Evolutionary conservation across 768 basidiomycete species (phyloP).

Genomic region (Trametes villosa): DNA sequence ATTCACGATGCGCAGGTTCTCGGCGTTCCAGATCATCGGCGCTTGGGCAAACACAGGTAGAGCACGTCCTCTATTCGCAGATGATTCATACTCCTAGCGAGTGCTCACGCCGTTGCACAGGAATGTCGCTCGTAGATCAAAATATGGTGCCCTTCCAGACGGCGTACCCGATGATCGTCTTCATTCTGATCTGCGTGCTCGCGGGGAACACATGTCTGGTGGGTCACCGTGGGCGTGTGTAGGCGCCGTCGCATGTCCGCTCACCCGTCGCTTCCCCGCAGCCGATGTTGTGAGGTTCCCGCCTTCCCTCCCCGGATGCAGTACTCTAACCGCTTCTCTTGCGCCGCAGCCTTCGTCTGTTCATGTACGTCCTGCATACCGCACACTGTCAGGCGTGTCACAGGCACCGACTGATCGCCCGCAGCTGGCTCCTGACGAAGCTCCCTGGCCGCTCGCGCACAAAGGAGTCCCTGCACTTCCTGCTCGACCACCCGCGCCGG

Average conservation of each 20-base stretch:
- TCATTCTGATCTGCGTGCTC: constrained; percentile 49
- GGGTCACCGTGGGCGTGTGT: constrained; percentile 28
- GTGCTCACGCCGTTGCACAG: neutral
- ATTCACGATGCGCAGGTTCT: constrained; percentile 38
- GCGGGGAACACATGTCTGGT: constrained; percentile 62
- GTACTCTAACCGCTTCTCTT: neutral
- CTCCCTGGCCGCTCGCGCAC: constrained; percentile 57
- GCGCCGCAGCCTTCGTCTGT: constrained; percentile 66
- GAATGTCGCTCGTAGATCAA: constrained; percentile 50
- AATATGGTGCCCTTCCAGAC: constrained; percentile 57
- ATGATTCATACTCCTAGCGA: neutral
- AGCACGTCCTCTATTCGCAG: neutral
- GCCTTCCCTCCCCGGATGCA: constrained; percentile 10
- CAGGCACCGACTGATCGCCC: constrained; percentile 7
- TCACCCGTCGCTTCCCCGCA: constrained; percentile 31
- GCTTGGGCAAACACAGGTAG: constrained; percentile 55
- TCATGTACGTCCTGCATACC: constrained; percentile 63
- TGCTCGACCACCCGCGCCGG: constrained; percentile 91
- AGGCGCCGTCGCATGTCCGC: neutral
- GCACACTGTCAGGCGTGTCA: constrained; percentile 33
- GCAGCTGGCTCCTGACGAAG: constrained; percentile 77
- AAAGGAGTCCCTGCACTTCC: constrained; percentile 82
- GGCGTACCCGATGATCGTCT: constrained; percentile 49
- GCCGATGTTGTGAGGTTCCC: constrained; percentile 79
- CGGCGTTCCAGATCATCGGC: constrained; percentile 52